Base-by-base conservation (phyloP, 371 early-diverging fungal genomes). In the Saksenaea vasiformis region DNA sequence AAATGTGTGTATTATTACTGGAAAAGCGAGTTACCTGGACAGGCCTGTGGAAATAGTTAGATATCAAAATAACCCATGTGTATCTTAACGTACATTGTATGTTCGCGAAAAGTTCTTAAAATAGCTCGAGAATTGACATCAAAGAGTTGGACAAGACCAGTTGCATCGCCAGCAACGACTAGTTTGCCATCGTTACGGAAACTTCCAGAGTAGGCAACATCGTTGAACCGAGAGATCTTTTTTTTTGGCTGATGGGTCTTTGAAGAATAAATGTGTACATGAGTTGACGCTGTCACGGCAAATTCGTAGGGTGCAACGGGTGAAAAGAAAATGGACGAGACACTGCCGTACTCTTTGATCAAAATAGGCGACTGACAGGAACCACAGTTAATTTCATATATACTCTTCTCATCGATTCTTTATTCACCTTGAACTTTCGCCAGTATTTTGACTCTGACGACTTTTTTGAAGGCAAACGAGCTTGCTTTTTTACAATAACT, bases 121-220 rank as follows among this genome's bases (percentile, higher is more conserved):
- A 97, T 91, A 11, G 95, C 91, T 55, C 97, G 82, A 58, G 91
- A 91, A 58, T 83, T 77, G 59, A 85, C 80, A 62, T 93, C 90
- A 71, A 91, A 91, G 60, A 93, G 83, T 80, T 95, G 95, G 28
- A 98, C 89, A 34, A 90, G 68, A 43, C 96, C 96, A 13, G 91
- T 85, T 34, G 87, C 93, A 84, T 97, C 98, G 67, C 97, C 97
- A 35, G 96, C 97, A 24, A 94, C 92, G 15, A 98, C 66, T 56
- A 98, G 80, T 76, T 92, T 91, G 31, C 96, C 96, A 70, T 98
- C 98, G 17, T 82, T 77, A 54, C 98, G 83, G 65, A 93, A 89
- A 55, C 82, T 84, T 44, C 86, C 95, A 56, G 89, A 86, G 71
- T 89, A 91, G 19, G 93, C 98, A 8, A 88, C 80, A 66, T 93